Evolutionary conservation across 495 filamentous ascomycete genomes (phyloP), one percentile per base, ranked within the genome.

Genomic region (Neurospora intermedia): DNA sequence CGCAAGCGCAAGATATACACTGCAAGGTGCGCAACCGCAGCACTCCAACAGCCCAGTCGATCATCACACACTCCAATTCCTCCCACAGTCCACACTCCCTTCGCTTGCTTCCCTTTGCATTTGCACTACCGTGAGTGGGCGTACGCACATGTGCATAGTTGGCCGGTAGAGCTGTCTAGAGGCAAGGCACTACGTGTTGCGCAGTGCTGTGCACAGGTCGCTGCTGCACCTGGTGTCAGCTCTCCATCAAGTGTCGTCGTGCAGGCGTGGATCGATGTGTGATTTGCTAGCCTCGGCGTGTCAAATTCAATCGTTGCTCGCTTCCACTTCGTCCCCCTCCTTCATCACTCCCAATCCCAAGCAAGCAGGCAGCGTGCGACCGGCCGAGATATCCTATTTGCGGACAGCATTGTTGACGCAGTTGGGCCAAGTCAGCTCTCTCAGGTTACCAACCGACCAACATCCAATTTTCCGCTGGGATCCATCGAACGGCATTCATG

Each of bases 201-300:
- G 54, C 54, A 35, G 54, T 35, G 54, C 15, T 66, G 54, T 66
- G 54, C 54, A 66, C 54, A 66, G 54, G 54, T 66, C 54, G 35
- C 54, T 66, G 27, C 54, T 66, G 27, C 54, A 38, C 54, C 54
- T 66, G 54, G 54, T 66, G 54, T 66, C 54, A 66, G 54, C 54
- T 18, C 54, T 66, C 54, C 54, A 62, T 62, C 23, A 66, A 66
- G 27, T 66, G 54, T 66, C 54, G 27, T 38, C 54, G 54, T 35
- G 27, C 54, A 66, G 54, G 54, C 54, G 54, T 66, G 23, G 6
- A 66, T 66, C 54, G 6, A 66, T 73, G 71, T 79, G 72, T 80
- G 79, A 81, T 81, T 81, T 76, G 79, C 75, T 78, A 71, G 72
- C 70, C 71, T 71, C 69, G 76, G 76, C 77, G 76, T 77, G 78